Conservation (phyloP, 331 rosid genomes). For the Prunus yedoensis region DNA sequence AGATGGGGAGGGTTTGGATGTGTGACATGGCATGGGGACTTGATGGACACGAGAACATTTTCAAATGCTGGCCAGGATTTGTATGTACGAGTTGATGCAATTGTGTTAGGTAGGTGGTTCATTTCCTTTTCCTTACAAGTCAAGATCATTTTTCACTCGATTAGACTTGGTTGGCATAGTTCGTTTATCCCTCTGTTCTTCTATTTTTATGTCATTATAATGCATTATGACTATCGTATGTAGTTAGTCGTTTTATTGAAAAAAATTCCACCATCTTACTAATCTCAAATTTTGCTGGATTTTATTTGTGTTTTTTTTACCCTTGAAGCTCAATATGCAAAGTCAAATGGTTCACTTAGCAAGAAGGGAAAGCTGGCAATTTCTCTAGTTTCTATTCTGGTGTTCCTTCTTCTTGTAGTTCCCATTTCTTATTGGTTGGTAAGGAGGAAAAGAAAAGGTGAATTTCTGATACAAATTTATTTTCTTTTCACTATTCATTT, state of each 20-base stretch:
- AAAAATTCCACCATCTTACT: neutral
- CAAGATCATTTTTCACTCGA: no score
- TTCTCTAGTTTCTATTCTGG: neutral
- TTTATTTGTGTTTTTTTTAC: neutral
- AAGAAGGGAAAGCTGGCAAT: conserved; percentile 22
- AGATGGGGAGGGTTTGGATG: conserved; percentile 36
- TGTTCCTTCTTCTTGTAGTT: no score
- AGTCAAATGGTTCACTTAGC: conserved; percentile 1
- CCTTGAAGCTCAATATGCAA: conserved; percentile 31
- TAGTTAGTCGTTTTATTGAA: neutral
- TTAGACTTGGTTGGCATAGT: no score
- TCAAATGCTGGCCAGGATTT: conserved; percentile 34
- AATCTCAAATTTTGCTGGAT: no score
- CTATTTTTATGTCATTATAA: no score
- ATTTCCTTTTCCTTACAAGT: no score
- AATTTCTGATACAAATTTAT: no score
- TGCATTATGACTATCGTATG: no score
- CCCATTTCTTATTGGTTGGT: no score
- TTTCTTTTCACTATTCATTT: no score
- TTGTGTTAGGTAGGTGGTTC: conserved; percentile 30
- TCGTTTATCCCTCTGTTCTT: no score
- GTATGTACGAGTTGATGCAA: conserved; percentile 47
- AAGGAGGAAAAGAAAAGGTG: no score
- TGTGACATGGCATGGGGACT: conserved; percentile 46
- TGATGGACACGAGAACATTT: conserved; percentile 35